Base-by-base conservation (phyloP, 805 yeast genomes). In the Wickerhamiella qilinensis region DNA sequence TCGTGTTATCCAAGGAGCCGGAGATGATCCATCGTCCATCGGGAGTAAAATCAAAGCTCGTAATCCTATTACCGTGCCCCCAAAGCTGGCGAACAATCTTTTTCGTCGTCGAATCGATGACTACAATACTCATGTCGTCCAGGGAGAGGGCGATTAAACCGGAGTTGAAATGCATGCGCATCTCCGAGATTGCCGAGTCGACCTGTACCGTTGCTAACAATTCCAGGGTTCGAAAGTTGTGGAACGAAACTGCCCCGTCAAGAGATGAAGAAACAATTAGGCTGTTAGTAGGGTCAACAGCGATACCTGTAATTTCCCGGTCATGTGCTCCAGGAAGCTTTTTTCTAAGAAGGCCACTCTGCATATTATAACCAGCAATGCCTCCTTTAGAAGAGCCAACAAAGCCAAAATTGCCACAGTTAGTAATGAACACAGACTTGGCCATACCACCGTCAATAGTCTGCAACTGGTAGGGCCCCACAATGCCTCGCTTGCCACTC, bases 21-120 rank as follows among this genome's bases (percentile, higher is more conserved):
- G 91, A 74, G 7, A 91, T 75, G 27, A 91, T 62, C 96, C 97
- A 91, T 56, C 96, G 74, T 27, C 96, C 97, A 56, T 86, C 88
- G 3, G 94, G 93, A 3, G 93, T 77, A 53, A 91, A 88, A 55
- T 83, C 96, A 55, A 88, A 58, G 1, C 82, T 69, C 0, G 96
- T 85, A 46, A 91, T 75, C 51, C 94, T 69, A 57, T 86, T 85
- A 11, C 78, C 68, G 54, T 91, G 98, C 3, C 98, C 98, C 63
- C 74, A 75, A 41, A 91, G 64, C 44, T 77, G 79, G 65, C 99
- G 77, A 24, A 93, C 88, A 25, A 84, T 71, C 48, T 71, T 75
- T 51, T 75, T 83, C 0, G 96, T 83, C 2, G 73, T 71, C 1
- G 79, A 69, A 57, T 91, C 99, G 40, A 91, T 62, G 4, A 91